Percentiles rank a stretch among this genome's conserved stretches.
Conservation (phyloP, 805 yeast genomes). For the Candida sanyiensis region DNA sequence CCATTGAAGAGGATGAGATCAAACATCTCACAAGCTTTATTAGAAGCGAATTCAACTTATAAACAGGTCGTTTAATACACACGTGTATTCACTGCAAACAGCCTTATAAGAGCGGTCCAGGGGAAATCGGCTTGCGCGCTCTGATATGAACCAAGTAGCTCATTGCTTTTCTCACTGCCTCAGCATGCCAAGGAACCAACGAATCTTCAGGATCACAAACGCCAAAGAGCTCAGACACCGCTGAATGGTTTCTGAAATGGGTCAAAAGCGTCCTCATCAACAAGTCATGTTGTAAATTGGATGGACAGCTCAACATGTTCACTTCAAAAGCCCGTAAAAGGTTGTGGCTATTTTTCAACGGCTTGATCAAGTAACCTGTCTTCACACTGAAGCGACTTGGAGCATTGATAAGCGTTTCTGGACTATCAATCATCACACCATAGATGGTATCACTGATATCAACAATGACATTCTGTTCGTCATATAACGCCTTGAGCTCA, state of each 20-base stretch:
- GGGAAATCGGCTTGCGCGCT: conserved; percentile 29
- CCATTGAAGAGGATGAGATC: neutral
- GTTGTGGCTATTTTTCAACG: conserved; percentile 25
- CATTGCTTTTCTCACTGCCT: conserved; percentile 59
- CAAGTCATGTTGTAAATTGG: conserved; percentile 50
- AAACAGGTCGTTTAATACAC: no score
- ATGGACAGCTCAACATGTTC: conserved; percentile 68
- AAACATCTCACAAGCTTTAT: neutral
- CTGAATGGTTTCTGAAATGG: conserved; percentile 57
- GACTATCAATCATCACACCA: conserved; percentile 52
- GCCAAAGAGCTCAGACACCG: conserved; percentile 32
- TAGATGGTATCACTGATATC: conserved; percentile 47
- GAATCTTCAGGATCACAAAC: conserved; percentile 30
- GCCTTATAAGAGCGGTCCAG: neutral
- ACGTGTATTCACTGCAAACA: neutral
- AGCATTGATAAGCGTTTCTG: conserved; percentile 64
- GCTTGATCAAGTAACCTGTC: conserved; percentile 60
- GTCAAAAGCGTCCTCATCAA: conserved; percentile 49
- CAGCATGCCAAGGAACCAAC: conserved; percentile 67
- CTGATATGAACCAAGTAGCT: conserved; percentile 53
- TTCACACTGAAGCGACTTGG: conserved; percentile 65
- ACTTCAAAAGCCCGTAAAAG: conserved; percentile 46
- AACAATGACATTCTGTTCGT: conserved; percentile 28
- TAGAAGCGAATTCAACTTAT: neutral
- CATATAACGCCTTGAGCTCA: conserved; percentile 2